A percentile compares a stretch with the other conserved stretches of the same genome.
These are phyloP conservation scores for Blastocystis sp. DNA, from an alignment of 352 stramenopile species.

Conservation along the genomic window DNA sequence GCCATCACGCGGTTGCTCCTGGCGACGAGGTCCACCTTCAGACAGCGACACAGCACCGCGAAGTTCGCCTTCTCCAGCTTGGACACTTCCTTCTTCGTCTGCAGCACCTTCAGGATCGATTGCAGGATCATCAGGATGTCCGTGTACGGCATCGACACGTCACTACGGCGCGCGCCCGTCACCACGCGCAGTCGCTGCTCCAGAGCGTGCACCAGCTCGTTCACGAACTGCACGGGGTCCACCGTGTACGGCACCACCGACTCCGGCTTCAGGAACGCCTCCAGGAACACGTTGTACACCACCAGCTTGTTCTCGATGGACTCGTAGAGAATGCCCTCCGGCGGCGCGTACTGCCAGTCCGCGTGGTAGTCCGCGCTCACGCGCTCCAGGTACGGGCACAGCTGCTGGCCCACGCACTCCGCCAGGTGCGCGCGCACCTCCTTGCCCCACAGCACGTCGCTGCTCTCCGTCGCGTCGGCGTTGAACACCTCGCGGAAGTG, in stretches of 20 bases:
- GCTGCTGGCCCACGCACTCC: neutral
- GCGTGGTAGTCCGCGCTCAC: neutral
- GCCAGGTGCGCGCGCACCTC: constrained; percentile 1
- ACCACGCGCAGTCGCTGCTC: constrained; percentile 1
- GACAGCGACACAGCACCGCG: constrained; percentile 3
- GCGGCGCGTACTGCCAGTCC: constrained; percentile 10
- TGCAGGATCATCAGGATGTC: constrained; percentile 20
- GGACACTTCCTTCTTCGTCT: neutral
- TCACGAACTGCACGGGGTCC: neutral
- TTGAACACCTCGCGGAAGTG: constrained; percentile 38
- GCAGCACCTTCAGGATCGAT: constrained; percentile 25
- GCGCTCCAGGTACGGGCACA: neutral
- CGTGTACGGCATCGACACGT: neutral
- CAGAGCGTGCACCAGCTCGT: constrained; percentile 6
- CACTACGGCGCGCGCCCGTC: neutral
- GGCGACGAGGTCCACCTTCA: neutral
- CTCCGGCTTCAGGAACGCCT: constrained; percentile 46
- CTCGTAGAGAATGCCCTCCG: constrained; percentile 18
- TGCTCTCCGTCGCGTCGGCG: neutral
- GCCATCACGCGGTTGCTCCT: neutral
- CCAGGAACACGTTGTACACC: constrained; percentile 49
- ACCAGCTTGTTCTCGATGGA: constrained; percentile 42
- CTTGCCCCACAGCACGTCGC: constrained; percentile 18
- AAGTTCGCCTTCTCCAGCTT: constrained; percentile 33
- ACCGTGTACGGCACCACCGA: neutral